Conservation (phyloP, 2,329 filamentous ascomycete species). For the Colletotrichum siamense region DNA sequence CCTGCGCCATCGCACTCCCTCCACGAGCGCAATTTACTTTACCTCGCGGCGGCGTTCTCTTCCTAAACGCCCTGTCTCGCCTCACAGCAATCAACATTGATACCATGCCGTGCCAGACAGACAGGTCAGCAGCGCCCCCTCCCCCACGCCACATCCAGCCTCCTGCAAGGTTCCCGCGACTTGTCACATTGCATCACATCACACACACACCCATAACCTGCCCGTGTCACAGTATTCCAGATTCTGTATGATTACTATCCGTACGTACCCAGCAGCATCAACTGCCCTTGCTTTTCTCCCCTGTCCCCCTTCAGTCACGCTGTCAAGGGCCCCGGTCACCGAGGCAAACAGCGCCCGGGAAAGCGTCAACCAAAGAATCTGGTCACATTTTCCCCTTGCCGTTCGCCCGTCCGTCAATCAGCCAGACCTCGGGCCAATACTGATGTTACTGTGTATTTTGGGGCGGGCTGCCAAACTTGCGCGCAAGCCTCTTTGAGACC, state of each 20-base stretch:
- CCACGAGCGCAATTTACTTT: neutral
- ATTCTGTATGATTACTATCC: neutral
- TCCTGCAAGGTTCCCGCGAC: slow-evolving; percentile 16
- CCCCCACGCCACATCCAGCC: neutral
- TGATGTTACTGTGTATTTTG: neutral
- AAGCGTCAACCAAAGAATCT: neutral
- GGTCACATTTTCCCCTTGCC: neutral
- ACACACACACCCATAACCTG: neutral
- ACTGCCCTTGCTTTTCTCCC: neutral
- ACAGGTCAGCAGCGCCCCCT: neutral
- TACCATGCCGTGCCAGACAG: neutral
- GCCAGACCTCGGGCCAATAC: neutral
- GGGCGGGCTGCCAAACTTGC: neutral
- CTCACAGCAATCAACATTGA: neutral
- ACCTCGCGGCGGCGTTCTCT: neutral
- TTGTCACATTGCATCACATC: slow-evolving; percentile 9
- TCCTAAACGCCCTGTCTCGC: neutral
- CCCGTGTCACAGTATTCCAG: neutral
- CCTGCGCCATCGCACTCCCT: neutral
- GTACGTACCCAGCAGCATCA: neutral
- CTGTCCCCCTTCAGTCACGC: neutral
- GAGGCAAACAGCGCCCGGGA: neutral
- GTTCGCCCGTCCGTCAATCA: neutral
- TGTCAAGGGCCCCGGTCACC: neutral
- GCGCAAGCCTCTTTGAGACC: neutral